These are phyloP conservation scores for Colletotrichum sp. DNA, from an alignment of 2,329 filamentous ascomycete genomes.

Conservation along the genomic window DNA sequence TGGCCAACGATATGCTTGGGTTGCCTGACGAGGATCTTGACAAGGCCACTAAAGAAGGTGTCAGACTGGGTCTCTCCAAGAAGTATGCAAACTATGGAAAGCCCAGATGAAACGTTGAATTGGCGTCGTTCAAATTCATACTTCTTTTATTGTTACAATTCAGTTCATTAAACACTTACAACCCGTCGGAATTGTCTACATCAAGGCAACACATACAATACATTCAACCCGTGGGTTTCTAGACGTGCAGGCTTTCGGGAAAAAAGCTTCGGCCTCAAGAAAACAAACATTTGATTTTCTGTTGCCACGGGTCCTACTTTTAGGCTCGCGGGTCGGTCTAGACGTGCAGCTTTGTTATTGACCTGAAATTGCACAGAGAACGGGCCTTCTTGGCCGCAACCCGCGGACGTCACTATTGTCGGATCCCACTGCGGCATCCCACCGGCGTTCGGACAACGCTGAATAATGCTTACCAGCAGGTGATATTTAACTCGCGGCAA, in stretches of 20 bases:
- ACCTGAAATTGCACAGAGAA: not conserved
- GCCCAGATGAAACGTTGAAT: not conserved
- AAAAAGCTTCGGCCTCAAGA: not conserved
- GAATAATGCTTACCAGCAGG: not conserved
- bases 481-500: not conserved
- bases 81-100: not conserved
- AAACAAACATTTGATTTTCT: not conserved
- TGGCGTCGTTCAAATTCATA: not conserved
- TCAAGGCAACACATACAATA: not conserved
- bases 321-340: not conserved
- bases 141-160: not conserved
- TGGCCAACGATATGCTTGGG: conserved; percentile 57
- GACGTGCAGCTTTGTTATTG: not conserved
- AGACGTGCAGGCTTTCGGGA: not conserved
- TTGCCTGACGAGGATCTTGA: conserved; percentile 65
- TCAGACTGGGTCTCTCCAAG: conserved; percentile 40
- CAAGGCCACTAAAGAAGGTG: conserved; percentile 52
- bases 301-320: not conserved
- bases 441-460: not conserved
- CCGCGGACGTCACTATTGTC: not conserved
- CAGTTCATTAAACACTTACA: not conserved
- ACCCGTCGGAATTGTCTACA: not conserved
- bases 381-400: not conserved
- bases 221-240: not conserved
- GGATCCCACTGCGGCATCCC: not conserved